phyloP scores from a whole-genome alignment of 805 yeast species.

The Candida sphagnicola region DNA sequence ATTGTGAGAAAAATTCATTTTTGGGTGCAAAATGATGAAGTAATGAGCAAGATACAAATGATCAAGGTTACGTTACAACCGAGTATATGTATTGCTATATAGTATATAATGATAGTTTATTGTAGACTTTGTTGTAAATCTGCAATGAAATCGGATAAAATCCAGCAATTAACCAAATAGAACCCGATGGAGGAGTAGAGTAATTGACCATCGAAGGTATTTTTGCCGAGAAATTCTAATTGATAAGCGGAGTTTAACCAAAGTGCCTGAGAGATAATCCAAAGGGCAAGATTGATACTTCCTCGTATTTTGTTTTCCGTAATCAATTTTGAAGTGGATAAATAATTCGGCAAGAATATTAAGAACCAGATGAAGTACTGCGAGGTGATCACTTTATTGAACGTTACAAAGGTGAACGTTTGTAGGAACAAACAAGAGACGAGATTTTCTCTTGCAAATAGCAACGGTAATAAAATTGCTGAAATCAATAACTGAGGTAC shows the following conservation, averaged over 20 bases:
- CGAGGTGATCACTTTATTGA: constrained; percentile 71
- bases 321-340: constrained; percentile 42
- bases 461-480: constrained; percentile 54
- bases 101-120: neutral
- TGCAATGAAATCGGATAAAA: constrained; percentile 53
- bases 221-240: constrained; percentile 73
- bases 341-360: constrained; percentile 72
- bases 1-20: neutral
- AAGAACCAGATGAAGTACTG: constrained; percentile 96
- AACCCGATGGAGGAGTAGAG: constrained; percentile 54
- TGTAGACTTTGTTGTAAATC: constrained; percentile 8
- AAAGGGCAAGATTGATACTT: constrained; percentile 39
- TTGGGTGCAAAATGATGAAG: neutral
- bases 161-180: constrained; percentile 59
- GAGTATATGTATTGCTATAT: no score
- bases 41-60: no score
- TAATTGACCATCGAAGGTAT: constrained; percentile 59
- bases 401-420: constrained; percentile 41
- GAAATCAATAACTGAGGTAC: constrained; percentile 74
- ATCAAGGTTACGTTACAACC: no score
- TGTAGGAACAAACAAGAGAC: constrained; percentile 35
- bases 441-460: constrained; percentile 28
- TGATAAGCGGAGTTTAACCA: constrained; percentile 81
- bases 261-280: constrained; percentile 68
- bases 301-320: constrained; percentile 32